Conservation (phyloP, 1,284 basidiomycete species). For the Chalciporus piperatoides region DNA sequence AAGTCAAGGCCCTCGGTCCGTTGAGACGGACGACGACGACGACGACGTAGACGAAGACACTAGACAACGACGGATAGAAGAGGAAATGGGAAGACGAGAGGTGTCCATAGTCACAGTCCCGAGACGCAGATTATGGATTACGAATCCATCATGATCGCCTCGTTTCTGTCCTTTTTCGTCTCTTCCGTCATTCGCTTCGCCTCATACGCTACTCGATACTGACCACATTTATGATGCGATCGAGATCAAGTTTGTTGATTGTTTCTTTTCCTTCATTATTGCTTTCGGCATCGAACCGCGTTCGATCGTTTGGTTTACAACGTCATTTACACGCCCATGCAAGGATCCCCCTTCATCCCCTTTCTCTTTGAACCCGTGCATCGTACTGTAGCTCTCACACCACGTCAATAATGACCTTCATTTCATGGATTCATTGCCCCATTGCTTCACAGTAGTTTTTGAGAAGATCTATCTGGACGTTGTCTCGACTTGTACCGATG, state of each 20-base stretch:
- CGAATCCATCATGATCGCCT: constrained; percentile 51
- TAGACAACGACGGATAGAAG: constrained; percentile 68
- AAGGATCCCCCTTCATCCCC: constrained; percentile 2
- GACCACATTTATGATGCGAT: constrained; percentile 19
- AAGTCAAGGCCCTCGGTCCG: constrained; percentile 40
- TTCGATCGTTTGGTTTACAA: constrained; percentile 17
- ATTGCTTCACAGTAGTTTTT: constrained; percentile 36
- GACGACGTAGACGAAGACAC: constrained; percentile 71
- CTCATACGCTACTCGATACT: constrained; percentile 21
- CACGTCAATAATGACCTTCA: constrained; percentile 28
- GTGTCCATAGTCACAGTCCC: constrained; percentile 79
- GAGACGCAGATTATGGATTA: constrained; percentile 65
- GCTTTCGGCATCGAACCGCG: constrained; percentile 16
- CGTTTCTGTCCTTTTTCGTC: background rate
- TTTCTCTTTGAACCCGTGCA: constrained; percentile 13
- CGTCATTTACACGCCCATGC: background rate
- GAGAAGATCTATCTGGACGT: constrained; percentile 36
- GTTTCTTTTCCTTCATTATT: constrained; percentile 12
- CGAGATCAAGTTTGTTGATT: constrained; percentile 6
- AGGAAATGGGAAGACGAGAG: constrained; percentile 73
- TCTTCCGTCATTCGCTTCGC: constrained; percentile 1
- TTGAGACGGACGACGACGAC: constrained; percentile 56
- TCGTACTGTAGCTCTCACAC: constrained; percentile 28
- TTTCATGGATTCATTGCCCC: constrained; percentile 32
- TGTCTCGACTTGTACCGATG: constrained; percentile 32